A percentile compares a stretch with the other conserved stretches of the same genome.
Evolutionary conservation across 441 rosid species (phyloP).

Genomic region (Erodium texanum): DNA sequence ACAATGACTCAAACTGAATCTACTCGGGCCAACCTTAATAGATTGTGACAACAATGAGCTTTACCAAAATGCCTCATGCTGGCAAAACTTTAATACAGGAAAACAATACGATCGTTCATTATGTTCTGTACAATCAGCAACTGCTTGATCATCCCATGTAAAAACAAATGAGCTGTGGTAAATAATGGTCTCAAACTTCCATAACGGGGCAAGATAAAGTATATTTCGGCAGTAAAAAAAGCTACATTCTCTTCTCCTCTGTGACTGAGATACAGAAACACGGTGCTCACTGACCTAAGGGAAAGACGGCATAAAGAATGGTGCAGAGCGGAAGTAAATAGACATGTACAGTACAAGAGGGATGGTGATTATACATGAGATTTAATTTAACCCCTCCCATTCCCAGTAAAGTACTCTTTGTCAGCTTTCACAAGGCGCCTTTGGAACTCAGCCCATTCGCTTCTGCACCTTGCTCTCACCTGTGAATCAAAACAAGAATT

Average conservation of each 20-base stretch:
- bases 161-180: background rate
- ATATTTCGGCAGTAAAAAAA: too few relatives aligned
- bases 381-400: slow-evolving; percentile 27
- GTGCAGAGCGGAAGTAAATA: background rate
- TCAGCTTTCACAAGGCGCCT: slow-evolving; percentile 48
- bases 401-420: slow-evolving; percentile 32
- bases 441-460: slow-evolving; percentile 59
- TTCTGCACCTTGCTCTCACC: slow-evolving; percentile 59
- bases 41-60: background rate
- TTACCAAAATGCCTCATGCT: background rate
- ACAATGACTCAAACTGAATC: too few relatives aligned
- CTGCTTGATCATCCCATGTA: background rate
- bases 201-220: too few relatives aligned
- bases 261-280: background rate
- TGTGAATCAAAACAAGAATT: slow-evolving; percentile 18
- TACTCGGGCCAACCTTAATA: too few relatives aligned
- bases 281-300: background rate
- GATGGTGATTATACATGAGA: background rate
- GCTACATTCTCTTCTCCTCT: background rate
- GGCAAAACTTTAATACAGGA: background rate
- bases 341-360: slow-evolving; percentile 27
- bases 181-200: background rate
- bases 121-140: background rate
- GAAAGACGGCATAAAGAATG: background rate
- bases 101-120: background rate